These are phyloP conservation scores for Pseudoneurospora amorphoporcata DNA, from an alignment of 495 filamentous ascomycete genomes.

Conservation along the genomic window DNA sequence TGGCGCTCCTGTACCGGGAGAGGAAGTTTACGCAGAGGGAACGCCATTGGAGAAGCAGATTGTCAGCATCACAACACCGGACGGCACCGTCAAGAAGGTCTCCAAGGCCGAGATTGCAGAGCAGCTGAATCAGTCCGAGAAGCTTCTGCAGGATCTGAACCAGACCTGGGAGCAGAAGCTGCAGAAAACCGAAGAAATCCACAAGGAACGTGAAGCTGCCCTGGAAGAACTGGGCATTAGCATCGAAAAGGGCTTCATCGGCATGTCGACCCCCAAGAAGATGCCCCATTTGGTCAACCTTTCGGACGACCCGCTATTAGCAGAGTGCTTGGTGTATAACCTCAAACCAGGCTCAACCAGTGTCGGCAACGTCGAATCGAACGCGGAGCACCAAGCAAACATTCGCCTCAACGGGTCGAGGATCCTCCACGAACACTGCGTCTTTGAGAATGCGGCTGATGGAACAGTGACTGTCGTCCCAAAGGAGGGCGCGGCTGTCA, in stretches of 20 bases:
- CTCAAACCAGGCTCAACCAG: slow-evolving; percentile 90
- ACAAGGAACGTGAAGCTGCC: slow-evolving; percentile 92
- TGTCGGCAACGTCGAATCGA: slow-evolving; percentile 80
- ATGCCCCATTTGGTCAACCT: slow-evolving; percentile 99
- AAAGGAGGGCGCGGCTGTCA: slow-evolving; percentile 80
- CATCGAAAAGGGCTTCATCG: slow-evolving; percentile 97
- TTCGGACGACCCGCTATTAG: slow-evolving; percentile 88
- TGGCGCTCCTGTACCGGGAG: slow-evolving; percentile 39
- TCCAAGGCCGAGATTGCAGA: slow-evolving; percentile 98
- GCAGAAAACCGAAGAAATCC: slow-evolving; percentile 87
- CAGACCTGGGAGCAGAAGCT: slow-evolving; percentile 99
- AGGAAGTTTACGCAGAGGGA: slow-evolving; percentile 80
- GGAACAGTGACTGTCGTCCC: slow-evolving; percentile 85
- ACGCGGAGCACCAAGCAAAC: slow-evolving; percentile 67
- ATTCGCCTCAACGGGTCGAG: slow-evolving; percentile 90
- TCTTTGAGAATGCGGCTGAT: slow-evolving; percentile 79
- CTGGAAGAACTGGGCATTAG: slow-evolving; percentile 96
- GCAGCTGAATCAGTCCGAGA: slow-evolving; percentile 90
- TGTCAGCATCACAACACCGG: slow-evolving; percentile 79
- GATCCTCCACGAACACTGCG: slow-evolving; percentile 86
- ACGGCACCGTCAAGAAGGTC: slow-evolving; percentile 86
- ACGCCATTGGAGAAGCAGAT: slow-evolving; percentile 93
- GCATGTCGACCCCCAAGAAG: slow-evolving; percentile 91
- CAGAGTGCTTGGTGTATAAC: slow-evolving; percentile 96
- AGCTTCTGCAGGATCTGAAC: slow-evolving; percentile 91